These are phyloP conservation scores for Cucumis melo DNA, from an alignment of 306 rosid genomes.

Conservation along the genomic window DNA sequence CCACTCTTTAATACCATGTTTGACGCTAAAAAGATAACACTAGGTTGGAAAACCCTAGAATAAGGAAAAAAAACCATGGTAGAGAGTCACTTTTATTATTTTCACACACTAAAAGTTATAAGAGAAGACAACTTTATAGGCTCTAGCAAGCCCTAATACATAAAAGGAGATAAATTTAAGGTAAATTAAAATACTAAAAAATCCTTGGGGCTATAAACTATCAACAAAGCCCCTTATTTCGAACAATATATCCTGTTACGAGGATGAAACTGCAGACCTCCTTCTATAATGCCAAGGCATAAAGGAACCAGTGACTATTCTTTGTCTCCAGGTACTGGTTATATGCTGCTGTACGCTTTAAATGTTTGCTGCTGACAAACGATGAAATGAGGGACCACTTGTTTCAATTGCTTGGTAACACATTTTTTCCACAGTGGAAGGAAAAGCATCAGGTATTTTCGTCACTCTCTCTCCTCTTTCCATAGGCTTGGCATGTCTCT, in stretches of 20 bases:
- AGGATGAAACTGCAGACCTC: neutral
- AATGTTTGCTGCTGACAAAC: slow-evolving; percentile 72
- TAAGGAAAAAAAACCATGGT: too few species aligned
- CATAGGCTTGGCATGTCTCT: neutral
- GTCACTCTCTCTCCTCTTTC: neutral
- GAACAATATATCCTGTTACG: neutral
- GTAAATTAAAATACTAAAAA: too few species aligned
- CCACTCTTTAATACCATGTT: too few species aligned
- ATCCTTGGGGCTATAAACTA: neutral
- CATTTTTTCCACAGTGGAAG: slow-evolving; percentile 92
- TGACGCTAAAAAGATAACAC: too few species aligned
- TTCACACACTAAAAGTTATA: too few species aligned
- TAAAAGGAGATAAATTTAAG: too few species aligned
- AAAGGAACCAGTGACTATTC: neutral
- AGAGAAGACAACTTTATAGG: too few species aligned
- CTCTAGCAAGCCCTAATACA: too few species aligned
- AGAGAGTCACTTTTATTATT: too few species aligned
- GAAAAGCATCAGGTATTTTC: slow-evolving; percentile 85
- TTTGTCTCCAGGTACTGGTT: slow-evolving; percentile 69
- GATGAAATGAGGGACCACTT: slow-evolving; percentile 98
- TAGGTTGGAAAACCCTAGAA: too few species aligned
- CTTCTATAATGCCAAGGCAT: neutral
- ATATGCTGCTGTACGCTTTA: slow-evolving; percentile 74
- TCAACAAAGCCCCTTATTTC: neutral
- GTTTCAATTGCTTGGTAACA: slow-evolving; percentile 81